Evolutionary conservation across 208 protist species (phyloP), one percentile per base, ranked within the genome.

Genomic region (Crithidia thermophila): DNA sequence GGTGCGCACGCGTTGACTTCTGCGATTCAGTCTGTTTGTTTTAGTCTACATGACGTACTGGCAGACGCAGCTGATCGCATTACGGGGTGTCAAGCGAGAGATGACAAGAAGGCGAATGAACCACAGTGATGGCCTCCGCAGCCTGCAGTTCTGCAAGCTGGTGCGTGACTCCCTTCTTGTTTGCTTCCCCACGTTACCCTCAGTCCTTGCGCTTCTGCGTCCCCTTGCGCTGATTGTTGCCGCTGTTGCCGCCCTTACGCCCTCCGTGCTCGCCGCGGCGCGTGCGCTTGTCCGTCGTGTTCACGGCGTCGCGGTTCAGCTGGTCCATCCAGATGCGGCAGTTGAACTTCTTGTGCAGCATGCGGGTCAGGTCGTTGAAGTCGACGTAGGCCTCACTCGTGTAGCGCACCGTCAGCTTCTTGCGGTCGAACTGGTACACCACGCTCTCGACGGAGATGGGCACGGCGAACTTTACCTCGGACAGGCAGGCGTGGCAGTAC

Each of bases 301-400:
- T 53, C 52, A 77, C 73, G 53, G 63, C 62, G 34, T 88, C 82
- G 62, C 85, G 84, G 75, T 94, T 92, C n/a, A 94, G 68, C 56
- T 92, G 88, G 67, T 96, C 70, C 87, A 96, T 94, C 88, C 90
- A 96, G 50, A 96, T 96, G 42, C 90, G 85, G 76, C 90, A 96
- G 64, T 87, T 85, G 66, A 91, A 94, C 55, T 80, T 78, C 30
- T 80, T 85, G 72, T 94, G 86, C 6, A 92, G 67, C 51, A 77
- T 67, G 28, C 87, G 85, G 11, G 88, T 88, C 34, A 96, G 75
- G 45, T 72, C 31, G 36, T 87, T 87, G 75, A 96, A 96, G 76
- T 96, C 87, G 6, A 93, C 84, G 67, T 90, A 91, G 20, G 50
- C 36, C 28, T 84, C 73, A 60, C 84, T 90, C 28, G 70, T 87